Evolutionary conservation across 306 rosid species (phyloP).

Genomic region (Vigna hirtella): DNA sequence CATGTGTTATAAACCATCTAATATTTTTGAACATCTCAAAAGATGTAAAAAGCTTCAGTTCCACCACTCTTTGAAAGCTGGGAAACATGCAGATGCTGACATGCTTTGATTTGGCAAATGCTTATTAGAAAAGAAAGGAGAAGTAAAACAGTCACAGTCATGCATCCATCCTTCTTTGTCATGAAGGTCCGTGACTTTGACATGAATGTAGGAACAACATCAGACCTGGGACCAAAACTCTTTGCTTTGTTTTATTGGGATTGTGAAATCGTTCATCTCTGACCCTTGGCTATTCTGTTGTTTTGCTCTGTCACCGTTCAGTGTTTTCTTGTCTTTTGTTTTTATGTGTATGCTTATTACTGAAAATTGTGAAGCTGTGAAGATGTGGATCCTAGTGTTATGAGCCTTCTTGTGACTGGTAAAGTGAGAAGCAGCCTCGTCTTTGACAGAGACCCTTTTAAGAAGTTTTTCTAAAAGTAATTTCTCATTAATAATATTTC

Average conservation of each 20-base stretch:
- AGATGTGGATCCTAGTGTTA: neutral
- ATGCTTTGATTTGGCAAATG: slow-evolving; percentile 32
- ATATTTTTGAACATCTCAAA: neutral
- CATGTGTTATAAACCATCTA: slow-evolving; percentile 3
- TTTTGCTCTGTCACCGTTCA: slow-evolving; percentile 7
- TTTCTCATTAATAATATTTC: neutral
- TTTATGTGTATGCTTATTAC: neutral
- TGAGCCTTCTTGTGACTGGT: neutral
- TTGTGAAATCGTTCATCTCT: slow-evolving; percentile 2
- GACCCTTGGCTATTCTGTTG: slow-evolving; percentile 22
- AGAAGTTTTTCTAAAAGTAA: neutral
- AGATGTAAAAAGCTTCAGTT: slow-evolving; percentile 9
- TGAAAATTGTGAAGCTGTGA: slow-evolving; percentile 17
- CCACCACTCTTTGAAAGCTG: slow-evolving; percentile 9
- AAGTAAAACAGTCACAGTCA: slow-evolving; percentile 1
- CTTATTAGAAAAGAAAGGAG: neutral
- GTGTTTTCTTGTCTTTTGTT: neutral
- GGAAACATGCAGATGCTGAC: slow-evolving; percentile 23
- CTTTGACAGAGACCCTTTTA: neutral
- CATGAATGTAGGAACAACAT: slow-evolving; percentile 12
- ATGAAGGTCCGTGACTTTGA: slow-evolving; percentile 5
- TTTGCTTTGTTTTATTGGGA: slow-evolving; percentile 5
- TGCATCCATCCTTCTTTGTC: neutral
- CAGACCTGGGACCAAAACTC: neutral
- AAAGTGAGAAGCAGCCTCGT: neutral